phyloP scores from a whole-genome alignment of 306 rosid species.

The Cicer yamashitae region DNA sequence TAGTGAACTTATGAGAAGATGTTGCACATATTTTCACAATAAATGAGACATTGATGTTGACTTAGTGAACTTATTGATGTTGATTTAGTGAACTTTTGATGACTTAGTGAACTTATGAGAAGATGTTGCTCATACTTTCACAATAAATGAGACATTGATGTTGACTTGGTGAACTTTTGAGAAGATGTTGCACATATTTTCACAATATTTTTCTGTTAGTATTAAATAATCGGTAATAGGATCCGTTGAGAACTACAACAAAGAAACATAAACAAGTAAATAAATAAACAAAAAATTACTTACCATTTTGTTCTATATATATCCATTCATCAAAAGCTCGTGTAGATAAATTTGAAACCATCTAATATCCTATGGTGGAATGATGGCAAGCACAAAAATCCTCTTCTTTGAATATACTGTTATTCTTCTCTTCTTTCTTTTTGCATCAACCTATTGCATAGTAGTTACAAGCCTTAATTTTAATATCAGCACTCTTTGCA shows the following conservation, averaged over 20 bases:
- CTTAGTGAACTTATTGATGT: not conserved
- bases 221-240: not conserved
- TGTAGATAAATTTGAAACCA: not conserved
- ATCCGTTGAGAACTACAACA: not conserved
- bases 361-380: not conserved
- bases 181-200: not conserved
- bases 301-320: constrained; percentile 6
- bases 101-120: not conserved
- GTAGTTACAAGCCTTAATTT: not conserved
- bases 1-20: not conserved
- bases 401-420: not conserved
- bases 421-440: constrained; percentile 3
- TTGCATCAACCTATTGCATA: not conserved
- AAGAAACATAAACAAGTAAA: not conserved
- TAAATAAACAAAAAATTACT: not conserved
- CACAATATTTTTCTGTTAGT: not conserved
- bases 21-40: not conserved
- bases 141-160: not conserved
- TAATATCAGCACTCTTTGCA: constrained; percentile 26
- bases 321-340: not conserved
- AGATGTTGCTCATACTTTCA: not conserved
- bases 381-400: constrained; percentile 10
- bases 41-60: not conserved
- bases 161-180: not conserved
- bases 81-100: not conserved